Percentiles rank a stretch among this genome's conserved stretches.
Conservation (phyloP, 1,284 basidiomycete species). For the Sporisorium iseilematis-ciliati region DNA sequence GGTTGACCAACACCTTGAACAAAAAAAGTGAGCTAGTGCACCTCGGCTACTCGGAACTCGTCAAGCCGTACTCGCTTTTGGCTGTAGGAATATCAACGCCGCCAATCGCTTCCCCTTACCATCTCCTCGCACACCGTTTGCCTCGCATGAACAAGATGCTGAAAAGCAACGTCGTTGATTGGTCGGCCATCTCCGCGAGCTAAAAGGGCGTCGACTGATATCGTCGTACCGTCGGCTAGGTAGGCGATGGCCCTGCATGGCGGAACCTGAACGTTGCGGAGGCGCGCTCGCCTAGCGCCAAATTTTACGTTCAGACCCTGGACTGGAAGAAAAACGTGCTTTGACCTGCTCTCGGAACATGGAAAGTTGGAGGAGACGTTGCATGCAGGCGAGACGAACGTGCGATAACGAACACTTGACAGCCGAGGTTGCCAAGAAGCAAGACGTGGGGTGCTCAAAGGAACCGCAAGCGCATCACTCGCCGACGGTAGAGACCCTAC, state of each 20-base stretch:
- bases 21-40: slow-evolving; percentile 34
- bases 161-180: slow-evolving; percentile 22
- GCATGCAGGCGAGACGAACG: slow-evolving; percentile 33
- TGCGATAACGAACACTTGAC: slow-evolving; percentile 32
- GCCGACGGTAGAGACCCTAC: slow-evolving; percentile 11
- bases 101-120: slow-evolving; percentile 1
- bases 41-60: slow-evolving; percentile 38
- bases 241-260: slow-evolving; percentile 14
- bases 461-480: too few relatives aligned
- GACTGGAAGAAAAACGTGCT: slow-evolving; percentile 22
- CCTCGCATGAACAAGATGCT: background rate
- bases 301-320: background rate
- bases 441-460: slow-evolving; percentile 15
- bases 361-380: slow-evolving; percentile 10
- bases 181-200: slow-evolving; percentile 41
- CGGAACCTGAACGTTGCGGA: slow-evolving; percentile 15
- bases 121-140: background rate
- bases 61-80: slow-evolving; percentile 41
- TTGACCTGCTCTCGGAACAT: background rate
- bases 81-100: slow-evolving; percentile 1
- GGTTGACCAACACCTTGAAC: background rate
- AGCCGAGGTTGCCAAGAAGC: slow-evolving; percentile 37
- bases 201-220: background rate
- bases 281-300: slow-evolving; percentile 13
- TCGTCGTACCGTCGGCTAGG: slow-evolving; percentile 27